Evolutionary conservation across 129 eudicot genomes (phyloP).

Genomic region (Mikania micrantha): DNA sequence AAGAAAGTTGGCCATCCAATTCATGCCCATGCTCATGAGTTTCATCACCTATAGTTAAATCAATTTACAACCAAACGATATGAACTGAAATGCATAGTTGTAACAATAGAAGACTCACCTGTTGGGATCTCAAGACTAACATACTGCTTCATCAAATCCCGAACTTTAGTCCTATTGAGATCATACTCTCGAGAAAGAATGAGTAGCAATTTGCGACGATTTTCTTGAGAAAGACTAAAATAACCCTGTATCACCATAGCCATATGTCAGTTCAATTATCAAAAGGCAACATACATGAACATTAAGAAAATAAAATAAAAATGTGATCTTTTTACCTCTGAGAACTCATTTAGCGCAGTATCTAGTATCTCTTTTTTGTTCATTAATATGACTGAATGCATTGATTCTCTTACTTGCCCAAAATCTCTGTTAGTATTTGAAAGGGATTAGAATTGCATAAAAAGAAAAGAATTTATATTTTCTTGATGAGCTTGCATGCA

Average conservation of each 20-base stretch:
- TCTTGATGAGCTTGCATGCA: neutral
- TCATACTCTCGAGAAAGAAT: conserved; percentile 81
- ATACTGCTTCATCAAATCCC: conserved; percentile 84
- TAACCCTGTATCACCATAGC: conserved; percentile 53
- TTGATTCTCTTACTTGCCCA: conserved; percentile 54
- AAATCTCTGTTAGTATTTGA: conserved; percentile 44
- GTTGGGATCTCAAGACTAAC: conserved; percentile 66
- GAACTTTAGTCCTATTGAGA: conserved; percentile 70
- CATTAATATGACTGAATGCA: conserved; percentile 85
- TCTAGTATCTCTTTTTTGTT: conserved; percentile 76
- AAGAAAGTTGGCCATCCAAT: conserved; percentile 54
- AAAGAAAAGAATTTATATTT: neutral
- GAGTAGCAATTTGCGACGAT: conserved; percentile 47
- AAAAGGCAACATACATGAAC: neutral
- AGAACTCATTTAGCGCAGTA: conserved; percentile 66
- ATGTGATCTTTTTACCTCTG: conserved; percentile 39
- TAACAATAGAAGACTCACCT: conserved; percentile 38
- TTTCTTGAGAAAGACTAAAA: conserved; percentile 52
- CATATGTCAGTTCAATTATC: conserved; percentile 9
- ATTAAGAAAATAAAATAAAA: neutral
- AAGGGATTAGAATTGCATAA: neutral
- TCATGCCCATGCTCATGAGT: conserved; percentile 46
- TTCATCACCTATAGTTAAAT: conserved; percentile 47
- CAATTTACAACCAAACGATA: conserved; percentile 6
- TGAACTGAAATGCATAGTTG: neutral